Evolutionary conservation across 1,139 yeast genomes (phyloP).

Genomic region (Blastobotrys serpentis): DNA sequence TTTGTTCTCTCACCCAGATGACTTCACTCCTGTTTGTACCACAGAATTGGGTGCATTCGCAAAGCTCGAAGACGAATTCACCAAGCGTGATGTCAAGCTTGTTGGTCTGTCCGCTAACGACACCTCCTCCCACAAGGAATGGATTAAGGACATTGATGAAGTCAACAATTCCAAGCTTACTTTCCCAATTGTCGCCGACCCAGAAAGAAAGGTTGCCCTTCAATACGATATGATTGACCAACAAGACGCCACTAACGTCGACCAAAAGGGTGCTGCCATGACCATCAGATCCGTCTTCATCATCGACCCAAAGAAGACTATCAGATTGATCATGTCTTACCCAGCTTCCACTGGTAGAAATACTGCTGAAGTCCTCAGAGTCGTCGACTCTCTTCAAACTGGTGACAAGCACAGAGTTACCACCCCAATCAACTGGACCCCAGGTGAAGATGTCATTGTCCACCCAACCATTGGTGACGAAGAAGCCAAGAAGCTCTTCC

Average conservation of each 20-base stretch:
- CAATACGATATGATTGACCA: conserved; percentile 76
- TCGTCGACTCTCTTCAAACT: conserved; percentile 73
- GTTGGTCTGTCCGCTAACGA: conserved; percentile 78
- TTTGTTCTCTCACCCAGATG: conserved; percentile 84
- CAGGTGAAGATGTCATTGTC: conserved; percentile 82
- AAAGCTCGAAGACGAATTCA: conserved; percentile 76
- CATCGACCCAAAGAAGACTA: conserved; percentile 74
- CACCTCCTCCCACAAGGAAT: conserved; percentile 65
- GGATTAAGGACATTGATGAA: conserved; percentile 84
- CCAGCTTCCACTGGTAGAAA: conserved; percentile 88
- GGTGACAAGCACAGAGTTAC: conserved; percentile 71
- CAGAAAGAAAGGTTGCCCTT: conserved; percentile 64
- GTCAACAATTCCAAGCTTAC: conserved; percentile 62
- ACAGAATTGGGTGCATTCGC: conserved; percentile 89
- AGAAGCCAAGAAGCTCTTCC: conserved; percentile 70
- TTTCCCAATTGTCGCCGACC: conserved; percentile 83
- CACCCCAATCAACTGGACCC: conserved; percentile 85
- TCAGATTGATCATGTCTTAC: conserved; percentile 70
- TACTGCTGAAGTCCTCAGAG: conserved; percentile 83
- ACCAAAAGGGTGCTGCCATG: conserved; percentile 56
- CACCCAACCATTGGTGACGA: conserved; percentile 71
- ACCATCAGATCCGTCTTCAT: conserved; percentile 82
- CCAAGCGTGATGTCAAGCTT: conserved; percentile 71
- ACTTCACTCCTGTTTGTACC: conserved; percentile 87
- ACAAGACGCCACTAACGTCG: conserved; percentile 61